Evolutionary conservation across 371 early-diverging fungal genomes (phyloP), one percentile per base, ranked within the genome.

Genomic region (Actinomucor elegans): DNA sequence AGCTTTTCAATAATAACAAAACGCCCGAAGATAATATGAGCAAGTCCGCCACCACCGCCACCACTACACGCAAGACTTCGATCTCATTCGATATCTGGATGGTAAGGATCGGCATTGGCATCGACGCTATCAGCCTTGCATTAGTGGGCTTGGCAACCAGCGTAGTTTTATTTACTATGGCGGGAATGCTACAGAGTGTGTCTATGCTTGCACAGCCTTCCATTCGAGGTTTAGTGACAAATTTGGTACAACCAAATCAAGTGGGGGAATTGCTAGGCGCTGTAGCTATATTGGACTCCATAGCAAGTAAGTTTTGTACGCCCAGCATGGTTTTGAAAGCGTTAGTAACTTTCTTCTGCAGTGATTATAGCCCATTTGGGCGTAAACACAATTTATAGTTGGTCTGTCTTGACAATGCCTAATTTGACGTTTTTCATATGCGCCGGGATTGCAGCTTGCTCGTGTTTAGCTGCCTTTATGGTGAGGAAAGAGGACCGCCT

Each of bases 261-360:
- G 68, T 80, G 21, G 84, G 81, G 8, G 71, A 78, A 32, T 60
- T 75, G 3, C 42, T 80, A 34, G 78, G 80, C 1, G 81, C 81
- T 0, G 20, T 74, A 8, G 74, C 79, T 15, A 67, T 73, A 0
- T 41, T 81, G 17, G 84, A 83, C 38, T 63, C 84, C 6, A 26
- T 80, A 41, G 75, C 67, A 4, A 63, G 76, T 47, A 73, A 75
- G 58, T 59, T 7, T 48, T 48, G 41, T 24, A 31, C 14, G 26
- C n/a, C 28, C 6, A 4, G 3, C 21, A 21, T 12, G n/a, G 6
- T n/a, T 6, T 23, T 24, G 21, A 2, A 6, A 2, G 14, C 12
- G 12, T 8, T 36, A 24, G 17, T 15, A 33, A 24, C 14, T 35
- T 29, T 37, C 28, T 59, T 15, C 15, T 37, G 31, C 48, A 74